A percentile compares a stretch with the other conserved stretches of the same genome.
Evolutionary conservation across 1,139 yeast genomes (phyloP).

Genomic region (Pichia sp.): DNA sequence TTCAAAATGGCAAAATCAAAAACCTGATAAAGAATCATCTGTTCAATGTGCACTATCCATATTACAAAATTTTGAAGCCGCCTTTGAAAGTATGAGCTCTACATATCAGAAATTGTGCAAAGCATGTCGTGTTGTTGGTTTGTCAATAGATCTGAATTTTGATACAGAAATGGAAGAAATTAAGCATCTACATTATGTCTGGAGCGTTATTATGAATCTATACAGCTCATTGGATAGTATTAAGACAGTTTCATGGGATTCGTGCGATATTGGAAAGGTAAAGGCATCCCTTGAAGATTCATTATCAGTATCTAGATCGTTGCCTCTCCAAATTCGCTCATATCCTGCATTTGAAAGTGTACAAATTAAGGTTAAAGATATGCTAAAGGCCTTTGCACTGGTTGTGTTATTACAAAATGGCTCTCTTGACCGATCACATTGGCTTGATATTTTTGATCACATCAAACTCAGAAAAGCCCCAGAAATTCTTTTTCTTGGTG

Average conservation of each 20-base stretch:
- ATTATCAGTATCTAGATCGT: conserved; percentile 44
- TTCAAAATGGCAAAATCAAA: conserved; percentile 47
- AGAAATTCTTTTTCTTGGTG: conserved; percentile 39
- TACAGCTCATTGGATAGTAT: conserved; percentile 40
- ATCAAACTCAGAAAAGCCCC: conserved; percentile 25
- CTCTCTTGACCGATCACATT: conserved; percentile 64
- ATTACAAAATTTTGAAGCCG: conserved; percentile 44
- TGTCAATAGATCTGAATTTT: conserved; percentile 36
- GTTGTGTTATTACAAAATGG: conserved; percentile 55
- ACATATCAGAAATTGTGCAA: conserved; percentile 34
- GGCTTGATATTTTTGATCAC: conserved; percentile 51
- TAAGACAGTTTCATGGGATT: conserved; percentile 49
- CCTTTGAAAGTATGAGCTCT: conserved; percentile 25
- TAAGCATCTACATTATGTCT: conserved; percentile 56
- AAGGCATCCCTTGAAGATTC: conserved; percentile 54
- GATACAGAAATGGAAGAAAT: conserved; percentile 48
- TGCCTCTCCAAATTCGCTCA: conserved; percentile 63
- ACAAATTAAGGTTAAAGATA: conserved; percentile 44
- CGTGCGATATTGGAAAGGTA: conserved; percentile 46
- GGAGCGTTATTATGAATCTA: conserved; percentile 60
- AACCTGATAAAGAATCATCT: conserved; percentile 40
- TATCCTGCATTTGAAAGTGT: conserved; percentile 68
- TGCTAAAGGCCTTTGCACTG: conserved; percentile 40
- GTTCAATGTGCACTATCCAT: conserved; percentile 52
- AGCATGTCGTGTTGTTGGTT: conserved; percentile 44